Base-by-base conservation (phyloP, 176 grass and related monocot species). In the Puya raimondii region DNA sequence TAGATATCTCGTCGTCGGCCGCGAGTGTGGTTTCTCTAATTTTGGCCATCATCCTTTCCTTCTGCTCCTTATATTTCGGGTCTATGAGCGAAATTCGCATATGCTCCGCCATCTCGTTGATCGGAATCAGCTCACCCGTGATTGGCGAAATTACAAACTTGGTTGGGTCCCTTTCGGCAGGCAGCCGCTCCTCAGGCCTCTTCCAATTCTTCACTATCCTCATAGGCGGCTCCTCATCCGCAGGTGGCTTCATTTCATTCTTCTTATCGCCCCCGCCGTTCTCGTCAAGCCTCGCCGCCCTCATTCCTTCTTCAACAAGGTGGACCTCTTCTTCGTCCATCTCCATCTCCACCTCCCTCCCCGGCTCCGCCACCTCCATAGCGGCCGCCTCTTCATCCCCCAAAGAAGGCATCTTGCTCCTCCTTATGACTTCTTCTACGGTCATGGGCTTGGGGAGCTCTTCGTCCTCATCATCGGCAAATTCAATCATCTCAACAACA, bases 181-280 rank as follows among this genome's bases (percentile, higher is more conserved):
- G 82, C 9, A 88, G 77, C 78, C 89, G 86, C 72, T 99, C 90
- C 70, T 99, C 94, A 17, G 94, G 89, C 63, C 89, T 80, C 72
- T 93, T 99, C 49, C 91, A 99, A 75, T 99, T 99, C 78, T 99
- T 93, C 76, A 93, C 94, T 85, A 99, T 99, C 58, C 94, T 78
- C 86, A 93, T 92, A 68, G 94, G 89, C 12, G 75, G 69, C 27
- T 92, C 89, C 25, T 92, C 87, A 75, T 99, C 88, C 17, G 75
- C 68, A 65, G 68, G 51, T 9, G 78, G 20, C 51, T 72, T 85
- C 80, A 77, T 80, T 49, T 77, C 64, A 23, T 4, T 67, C 23
- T 47, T 76, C 12, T 76, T 80, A 2, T 65, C 72, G 11, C 57
- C 80, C 69, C 58, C 71, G 51, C 81, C 83, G 12, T 74, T 87